phyloP scores from a whole-genome alignment of 2,329 filamentous ascomycete species.

The Cordyceps fumosorosea region DNA sequence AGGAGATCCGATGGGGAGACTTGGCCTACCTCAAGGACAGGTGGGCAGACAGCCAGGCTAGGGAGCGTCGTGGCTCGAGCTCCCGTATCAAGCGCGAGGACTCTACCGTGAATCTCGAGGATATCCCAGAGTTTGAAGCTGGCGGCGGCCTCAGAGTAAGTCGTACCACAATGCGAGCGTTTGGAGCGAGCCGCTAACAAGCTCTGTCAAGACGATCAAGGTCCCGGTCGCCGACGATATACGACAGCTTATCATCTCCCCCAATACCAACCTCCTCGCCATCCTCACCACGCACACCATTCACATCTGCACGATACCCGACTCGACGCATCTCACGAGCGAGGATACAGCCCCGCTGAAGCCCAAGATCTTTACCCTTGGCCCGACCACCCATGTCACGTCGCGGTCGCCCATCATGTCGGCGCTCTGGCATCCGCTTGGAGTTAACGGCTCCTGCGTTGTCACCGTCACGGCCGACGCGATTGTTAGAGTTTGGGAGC shows the following conservation, averaged over 20 bases:
- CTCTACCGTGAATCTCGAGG: constrained; percentile 31
- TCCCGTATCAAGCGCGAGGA: constrained; percentile 43
- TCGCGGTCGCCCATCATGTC: constrained; percentile 75
- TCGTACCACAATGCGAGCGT: constrained; percentile 7
- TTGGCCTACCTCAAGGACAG: constrained; percentile 69
- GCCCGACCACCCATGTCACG: constrained; percentile 84
- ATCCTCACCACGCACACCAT: constrained; percentile 83
- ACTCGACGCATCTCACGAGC: constrained; percentile 66
- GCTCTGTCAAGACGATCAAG: constrained; percentile 56
- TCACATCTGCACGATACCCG: constrained; percentile 79
- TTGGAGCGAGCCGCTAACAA: constrained; percentile 17
- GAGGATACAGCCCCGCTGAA: constrained; percentile 64
- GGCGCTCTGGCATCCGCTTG: constrained; percentile 87
- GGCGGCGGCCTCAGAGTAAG: constrained; percentile 29
- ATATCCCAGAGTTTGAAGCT: constrained; percentile 22
- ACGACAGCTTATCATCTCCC: constrained; percentile 77
- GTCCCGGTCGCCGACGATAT: constrained; percentile 76
- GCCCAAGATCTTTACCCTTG: constrained; percentile 83
- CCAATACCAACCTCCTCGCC: constrained; percentile 73
- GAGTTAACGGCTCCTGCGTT: constrained; percentile 71
- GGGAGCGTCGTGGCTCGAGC: constrained; percentile 26
- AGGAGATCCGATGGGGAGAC: constrained; percentile 88
- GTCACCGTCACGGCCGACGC: constrained; percentile 87
- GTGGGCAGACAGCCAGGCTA: constrained; percentile 28
- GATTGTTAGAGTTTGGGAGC: constrained; percentile 82